Conservation (phyloP, 768 basidiomycete species). For the Russula sp. region DNA sequence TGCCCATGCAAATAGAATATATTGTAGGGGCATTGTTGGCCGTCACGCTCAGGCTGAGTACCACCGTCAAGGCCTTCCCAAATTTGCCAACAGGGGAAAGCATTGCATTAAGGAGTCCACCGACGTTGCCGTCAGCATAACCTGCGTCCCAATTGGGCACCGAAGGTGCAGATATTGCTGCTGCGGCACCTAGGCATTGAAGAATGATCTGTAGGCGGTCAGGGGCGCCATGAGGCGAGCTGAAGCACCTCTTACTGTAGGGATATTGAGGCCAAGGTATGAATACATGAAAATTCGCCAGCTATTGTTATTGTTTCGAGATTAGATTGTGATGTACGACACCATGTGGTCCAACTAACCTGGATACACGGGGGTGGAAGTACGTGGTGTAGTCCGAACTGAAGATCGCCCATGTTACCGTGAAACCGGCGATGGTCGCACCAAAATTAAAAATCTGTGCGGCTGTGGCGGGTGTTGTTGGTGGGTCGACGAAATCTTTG, state of each 20-base stretch:
- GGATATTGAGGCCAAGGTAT: conserved; percentile 55
- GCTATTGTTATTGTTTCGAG: conserved; percentile 27
- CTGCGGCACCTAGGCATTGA: conserved; percentile 61
- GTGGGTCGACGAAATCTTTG: conserved; percentile 51
- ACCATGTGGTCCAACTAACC: conserved; percentile 31
- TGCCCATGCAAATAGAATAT: conserved; percentile 70
- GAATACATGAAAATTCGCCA: conserved; percentile 56
- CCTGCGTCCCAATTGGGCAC: conserved; percentile 51
- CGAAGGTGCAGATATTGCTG: conserved; percentile 46
- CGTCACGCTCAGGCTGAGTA: conserved; percentile 67
- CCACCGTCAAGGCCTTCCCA: conserved; percentile 62
- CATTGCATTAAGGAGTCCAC: conserved; percentile 57
- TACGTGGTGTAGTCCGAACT: conserved; percentile 74
- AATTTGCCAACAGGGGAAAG: conserved; percentile 55
- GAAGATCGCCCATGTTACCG: conserved; percentile 53
- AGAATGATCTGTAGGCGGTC: conserved; percentile 29
- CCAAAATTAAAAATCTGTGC: conserved; percentile 53
- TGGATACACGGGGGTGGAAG: conserved; percentile 49
- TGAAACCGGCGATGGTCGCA: conserved; percentile 67
- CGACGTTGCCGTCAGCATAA: conserved; percentile 48
- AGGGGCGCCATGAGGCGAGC: conserved; percentile 10
- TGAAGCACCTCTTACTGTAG: conserved; percentile 40
- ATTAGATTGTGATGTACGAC: neutral
- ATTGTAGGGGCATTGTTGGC: conserved; percentile 78
- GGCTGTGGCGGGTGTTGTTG: conserved; percentile 47